Conservation (phyloP, 352 stramenopile species). For the Globisporangium paroecandrum region DNA sequence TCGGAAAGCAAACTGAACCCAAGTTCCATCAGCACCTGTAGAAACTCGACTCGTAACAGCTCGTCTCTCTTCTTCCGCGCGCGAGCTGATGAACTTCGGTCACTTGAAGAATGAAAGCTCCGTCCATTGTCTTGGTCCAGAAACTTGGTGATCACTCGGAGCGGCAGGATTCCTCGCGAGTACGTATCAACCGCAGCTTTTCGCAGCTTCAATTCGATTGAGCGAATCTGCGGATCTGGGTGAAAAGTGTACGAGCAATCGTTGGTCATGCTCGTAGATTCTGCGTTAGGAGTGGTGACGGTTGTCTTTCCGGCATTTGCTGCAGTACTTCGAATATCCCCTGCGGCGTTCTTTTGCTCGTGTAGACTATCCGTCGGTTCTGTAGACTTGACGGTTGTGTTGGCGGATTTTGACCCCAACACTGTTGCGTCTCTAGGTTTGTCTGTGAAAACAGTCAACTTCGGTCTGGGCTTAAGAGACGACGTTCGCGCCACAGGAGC, state of each 20-base stretch:
- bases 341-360: background rate
- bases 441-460: background rate
- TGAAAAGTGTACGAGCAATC: slow-evolving; percentile 85
- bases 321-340: background rate
- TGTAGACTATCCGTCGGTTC: background rate
- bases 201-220: slow-evolving; percentile 85
- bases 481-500: slow-evolving; percentile 4
- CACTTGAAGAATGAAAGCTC: background rate
- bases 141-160: slow-evolving; percentile 67
- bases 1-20: slow-evolving; percentile 81
- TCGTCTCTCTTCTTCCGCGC: slow-evolving; percentile 26
- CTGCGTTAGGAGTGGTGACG: background rate
- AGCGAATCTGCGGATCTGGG: slow-evolving; percentile 70
- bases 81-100: background rate
- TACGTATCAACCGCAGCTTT: slow-evolving; percentile 68
- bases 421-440: background rate
- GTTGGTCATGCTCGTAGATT: slow-evolving; percentile 3
- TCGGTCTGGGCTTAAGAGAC: slow-evolving; percentile 4
- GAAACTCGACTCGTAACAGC: slow-evolving; percentile 85
- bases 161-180: slow-evolving; percentile 60
- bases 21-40: slow-evolving; percentile 92
- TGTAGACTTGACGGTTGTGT: background rate
- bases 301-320: background rate
- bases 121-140: slow-evolving; percentile 43
- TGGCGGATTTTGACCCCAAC: background rate